Evolutionary conservation across 1,284 basidiomycete genomes (phyloP).

Genomic region (Cutaneotrichosporon cutaneum): DNA sequence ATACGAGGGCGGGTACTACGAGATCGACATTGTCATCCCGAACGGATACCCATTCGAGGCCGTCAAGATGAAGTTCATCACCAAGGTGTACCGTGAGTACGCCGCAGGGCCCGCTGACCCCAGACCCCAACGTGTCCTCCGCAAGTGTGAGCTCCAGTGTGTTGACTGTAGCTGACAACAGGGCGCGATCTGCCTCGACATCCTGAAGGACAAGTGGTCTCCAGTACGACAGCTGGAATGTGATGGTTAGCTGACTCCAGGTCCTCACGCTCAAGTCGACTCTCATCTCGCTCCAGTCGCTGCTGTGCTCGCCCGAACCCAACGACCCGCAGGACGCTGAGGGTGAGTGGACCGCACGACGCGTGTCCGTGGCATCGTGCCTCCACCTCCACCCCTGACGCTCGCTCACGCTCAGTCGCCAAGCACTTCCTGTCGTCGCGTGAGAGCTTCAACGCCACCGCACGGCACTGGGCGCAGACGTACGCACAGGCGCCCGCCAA

Average conservation of each 20-base stretch:
- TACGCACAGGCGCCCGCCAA: slow-evolving; percentile 66
- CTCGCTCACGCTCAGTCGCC: slow-evolving; percentile 61
- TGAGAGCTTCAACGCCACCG: slow-evolving; percentile 84
- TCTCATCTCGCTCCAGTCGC: slow-evolving; percentile 88
- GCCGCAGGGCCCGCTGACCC: slow-evolving; percentile 7
- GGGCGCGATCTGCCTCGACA: slow-evolving; percentile 60
- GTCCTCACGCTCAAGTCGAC: slow-evolving; percentile 96
- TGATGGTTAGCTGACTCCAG: slow-evolving; percentile 24
- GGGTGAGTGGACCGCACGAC: slow-evolving; percentile 41
- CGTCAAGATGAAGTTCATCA: slow-evolving; percentile 97
- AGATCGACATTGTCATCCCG: slow-evolving; percentile 94
- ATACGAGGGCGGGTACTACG: slow-evolving; percentile 88
- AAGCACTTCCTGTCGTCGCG: slow-evolving; percentile 92
- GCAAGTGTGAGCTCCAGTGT: slow-evolving; percentile 61
- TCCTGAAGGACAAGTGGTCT: slow-evolving; percentile 83
- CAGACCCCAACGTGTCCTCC: slow-evolving; percentile 84
- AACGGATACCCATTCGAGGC: slow-evolving; percentile 95
- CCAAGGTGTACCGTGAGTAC: slow-evolving; percentile 81
- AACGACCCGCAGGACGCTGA: slow-evolving; percentile 98
- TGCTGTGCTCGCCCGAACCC: slow-evolving; percentile 95
- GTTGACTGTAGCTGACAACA: slow-evolving; percentile 22
- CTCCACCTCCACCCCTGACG: background rate
- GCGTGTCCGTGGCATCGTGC: background rate
- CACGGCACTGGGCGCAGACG: slow-evolving; percentile 87
- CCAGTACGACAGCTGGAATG: slow-evolving; percentile 28